phyloP scores from a whole-genome alignment of 1,284 basidiomycete species.

The Trametes hirsuta region DNA sequence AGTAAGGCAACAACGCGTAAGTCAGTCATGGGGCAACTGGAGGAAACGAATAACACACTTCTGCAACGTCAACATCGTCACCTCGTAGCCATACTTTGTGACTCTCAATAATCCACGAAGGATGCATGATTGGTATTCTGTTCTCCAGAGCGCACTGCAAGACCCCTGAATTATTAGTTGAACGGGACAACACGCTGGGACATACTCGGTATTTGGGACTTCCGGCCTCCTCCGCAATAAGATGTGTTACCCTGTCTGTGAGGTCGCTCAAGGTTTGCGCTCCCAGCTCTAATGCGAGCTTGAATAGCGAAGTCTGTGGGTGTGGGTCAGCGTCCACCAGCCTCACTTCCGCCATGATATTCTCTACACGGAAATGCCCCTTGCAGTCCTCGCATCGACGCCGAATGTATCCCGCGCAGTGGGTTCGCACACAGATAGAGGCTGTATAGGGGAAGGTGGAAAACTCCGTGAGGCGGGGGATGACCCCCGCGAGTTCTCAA shows the following conservation, averaged over 20 bases:
- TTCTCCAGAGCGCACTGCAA: conserved; percentile 72
- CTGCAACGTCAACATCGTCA: conserved; percentile 67
- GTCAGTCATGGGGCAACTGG: background rate
- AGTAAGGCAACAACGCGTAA: background rate
- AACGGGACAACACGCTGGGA: conserved; percentile 21
- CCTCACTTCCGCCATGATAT: background rate
- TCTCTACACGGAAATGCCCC: too few relatives aligned
- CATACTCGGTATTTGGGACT: conserved; percentile 74
- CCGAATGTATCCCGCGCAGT: too few relatives aligned
- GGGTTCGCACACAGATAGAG: too few relatives aligned
- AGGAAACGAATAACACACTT: conserved; percentile 33
- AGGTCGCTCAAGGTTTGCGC: conserved; percentile 67
- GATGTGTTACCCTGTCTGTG: conserved; percentile 80
- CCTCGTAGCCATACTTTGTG: conserved; percentile 76
- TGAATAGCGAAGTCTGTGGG: conserved; percentile 64
- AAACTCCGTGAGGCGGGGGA: too few relatives aligned
- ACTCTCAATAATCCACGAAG: conserved; percentile 72
- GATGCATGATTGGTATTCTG: conserved; percentile 72
- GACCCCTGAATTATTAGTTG: background rate
- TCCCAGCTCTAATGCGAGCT: conserved; percentile 76
- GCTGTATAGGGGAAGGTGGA: too few relatives aligned
- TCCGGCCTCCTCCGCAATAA: conserved; percentile 70
- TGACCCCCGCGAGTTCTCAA: too few relatives aligned
- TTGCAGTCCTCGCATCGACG: too few relatives aligned
- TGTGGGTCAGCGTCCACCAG: background rate